Evolutionary conservation across 257 asterid species (phyloP).

Genomic region (Cynanchum wilfordii): DNA sequence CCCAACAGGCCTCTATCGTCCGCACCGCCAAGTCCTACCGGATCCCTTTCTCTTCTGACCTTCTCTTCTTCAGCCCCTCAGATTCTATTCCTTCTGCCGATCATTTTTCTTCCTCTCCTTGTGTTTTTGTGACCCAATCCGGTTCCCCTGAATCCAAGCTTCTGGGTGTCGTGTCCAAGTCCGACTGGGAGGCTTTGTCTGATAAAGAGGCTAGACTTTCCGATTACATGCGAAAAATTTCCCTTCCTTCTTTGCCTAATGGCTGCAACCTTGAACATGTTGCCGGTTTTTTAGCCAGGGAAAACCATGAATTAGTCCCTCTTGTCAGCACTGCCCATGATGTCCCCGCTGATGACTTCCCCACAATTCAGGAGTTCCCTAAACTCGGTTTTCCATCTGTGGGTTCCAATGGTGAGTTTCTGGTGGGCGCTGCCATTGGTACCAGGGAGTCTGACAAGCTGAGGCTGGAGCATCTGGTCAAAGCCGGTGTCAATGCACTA

Average conservation of each 20-base stretch:
- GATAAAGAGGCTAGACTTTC: constrained; percentile 46
- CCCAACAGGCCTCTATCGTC: constrained; percentile 54
- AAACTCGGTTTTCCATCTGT: constrained; percentile 67
- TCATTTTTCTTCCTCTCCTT: constrained; percentile 54
- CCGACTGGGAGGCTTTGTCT: constrained; percentile 53
- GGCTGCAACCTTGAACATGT: constrained; percentile 59
- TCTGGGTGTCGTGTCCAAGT: constrained; percentile 47
- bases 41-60: constrained; percentile 52
- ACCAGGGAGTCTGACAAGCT: constrained; percentile 80
- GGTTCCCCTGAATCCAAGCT: constrained; percentile 41
- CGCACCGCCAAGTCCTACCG: constrained; percentile 64
- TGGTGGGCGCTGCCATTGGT: constrained; percentile 85
- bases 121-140: constrained; percentile 53
- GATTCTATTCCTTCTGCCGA: constrained; percentile 47
- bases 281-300: constrained; percentile 58
- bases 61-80: constrained; percentile 40
- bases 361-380: constrained; percentile 59
- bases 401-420: constrained; percentile 55
- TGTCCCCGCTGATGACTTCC: constrained; percentile 42
- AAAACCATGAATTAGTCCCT: constrained; percentile 48
- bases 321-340: constrained; percentile 32
- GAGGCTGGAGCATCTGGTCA: constrained; percentile 76
- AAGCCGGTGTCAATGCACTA: constrained; percentile 70
- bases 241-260: constrained; percentile 41
- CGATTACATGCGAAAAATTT: constrained; percentile 48